Evolutionary conservation across 2,329 filamentous ascomycete genomes (phyloP).

Genomic region (Diaporthe citriasiana): DNA sequence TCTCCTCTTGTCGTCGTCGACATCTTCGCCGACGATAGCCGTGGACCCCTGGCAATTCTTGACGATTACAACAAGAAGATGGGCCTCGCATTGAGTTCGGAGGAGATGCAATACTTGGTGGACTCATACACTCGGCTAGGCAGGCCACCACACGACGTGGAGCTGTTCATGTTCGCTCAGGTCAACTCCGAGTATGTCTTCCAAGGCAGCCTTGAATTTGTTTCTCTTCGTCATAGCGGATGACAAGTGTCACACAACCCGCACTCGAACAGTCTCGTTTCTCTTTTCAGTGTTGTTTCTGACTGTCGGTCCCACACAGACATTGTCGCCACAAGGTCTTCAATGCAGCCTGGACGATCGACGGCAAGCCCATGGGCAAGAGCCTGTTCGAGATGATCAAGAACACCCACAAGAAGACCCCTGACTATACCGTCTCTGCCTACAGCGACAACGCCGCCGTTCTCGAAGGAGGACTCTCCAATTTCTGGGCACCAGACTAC

Average conservation of each 20-base stretch:
- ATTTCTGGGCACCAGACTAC: constrained; percentile 90
- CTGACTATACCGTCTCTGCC: constrained; percentile 89
- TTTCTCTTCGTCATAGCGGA: neutral
- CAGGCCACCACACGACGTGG: constrained; percentile 85
- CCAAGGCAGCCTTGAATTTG: constrained; percentile 33
- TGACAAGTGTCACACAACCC: constrained; percentile 40
- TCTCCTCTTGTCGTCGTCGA: constrained; percentile 80
- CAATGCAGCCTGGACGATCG: constrained; percentile 96
- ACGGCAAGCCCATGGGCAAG: constrained; percentile 82
- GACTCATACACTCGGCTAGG: constrained; percentile 80
- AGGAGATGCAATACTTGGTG: constrained; percentile 95
- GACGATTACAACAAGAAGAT: constrained; percentile 86
- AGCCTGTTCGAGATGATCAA: constrained; percentile 96
- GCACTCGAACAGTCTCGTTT: constrained; percentile 55
- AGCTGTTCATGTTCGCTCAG: constrained; percentile 99
- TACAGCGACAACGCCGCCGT: constrained; percentile 99
- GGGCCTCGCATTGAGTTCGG: constrained; percentile 87
- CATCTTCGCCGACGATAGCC: constrained; percentile 73
- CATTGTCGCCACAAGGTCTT: constrained; percentile 78
- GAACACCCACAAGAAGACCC: constrained; percentile 89
- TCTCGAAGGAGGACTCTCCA: constrained; percentile 77
- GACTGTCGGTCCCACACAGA: constrained; percentile 68
- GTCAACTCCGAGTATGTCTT: constrained; percentile 91
- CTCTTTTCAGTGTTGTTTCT: constrained; percentile 85
- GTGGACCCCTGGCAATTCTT: constrained; percentile 78